A percentile compares a stretch with the other conserved stretches of the same genome.
These are phyloP conservation scores for Dioscorea zingiberensis DNA, from an alignment of 106 monocot genomes.

Conservation along the genomic window DNA sequence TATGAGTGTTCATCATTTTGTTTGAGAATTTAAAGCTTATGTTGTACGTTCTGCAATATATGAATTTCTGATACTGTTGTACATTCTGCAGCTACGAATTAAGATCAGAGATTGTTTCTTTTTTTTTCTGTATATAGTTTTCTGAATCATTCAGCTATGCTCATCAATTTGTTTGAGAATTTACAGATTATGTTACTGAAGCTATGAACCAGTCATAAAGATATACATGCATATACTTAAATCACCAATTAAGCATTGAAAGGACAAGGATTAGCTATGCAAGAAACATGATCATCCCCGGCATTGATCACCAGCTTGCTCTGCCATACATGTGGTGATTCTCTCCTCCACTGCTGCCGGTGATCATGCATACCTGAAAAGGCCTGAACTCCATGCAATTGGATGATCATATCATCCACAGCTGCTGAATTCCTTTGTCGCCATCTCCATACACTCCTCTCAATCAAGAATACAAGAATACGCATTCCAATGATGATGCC, in stretches of 20 bases:
- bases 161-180: too few species aligned
- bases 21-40: too few species aligned
- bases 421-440: too few species aligned
- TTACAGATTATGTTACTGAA: too few species aligned
- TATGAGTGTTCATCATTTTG: too few species aligned
- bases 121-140: neutral
- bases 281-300: neutral
- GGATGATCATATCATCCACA: too few species aligned
- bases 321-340: neutral
- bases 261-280: constrained; percentile 4
- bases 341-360: neutral
- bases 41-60: too few species aligned
- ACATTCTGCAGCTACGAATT: neutral
- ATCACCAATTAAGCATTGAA: neutral
- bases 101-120: neutral
- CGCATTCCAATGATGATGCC: too few species aligned
- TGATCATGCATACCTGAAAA: neutral
- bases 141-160: neutral
- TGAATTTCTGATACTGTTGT: neutral
- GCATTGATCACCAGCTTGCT: constrained; percentile 6
- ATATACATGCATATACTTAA: neutral
- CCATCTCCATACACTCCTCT: too few species aligned
- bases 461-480: too few species aligned
- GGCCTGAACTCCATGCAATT: neutral
- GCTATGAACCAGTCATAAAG: too few species aligned